Conservation (phyloP, 139 green algal genomes). For the Desmodesmus armatus region DNA sequence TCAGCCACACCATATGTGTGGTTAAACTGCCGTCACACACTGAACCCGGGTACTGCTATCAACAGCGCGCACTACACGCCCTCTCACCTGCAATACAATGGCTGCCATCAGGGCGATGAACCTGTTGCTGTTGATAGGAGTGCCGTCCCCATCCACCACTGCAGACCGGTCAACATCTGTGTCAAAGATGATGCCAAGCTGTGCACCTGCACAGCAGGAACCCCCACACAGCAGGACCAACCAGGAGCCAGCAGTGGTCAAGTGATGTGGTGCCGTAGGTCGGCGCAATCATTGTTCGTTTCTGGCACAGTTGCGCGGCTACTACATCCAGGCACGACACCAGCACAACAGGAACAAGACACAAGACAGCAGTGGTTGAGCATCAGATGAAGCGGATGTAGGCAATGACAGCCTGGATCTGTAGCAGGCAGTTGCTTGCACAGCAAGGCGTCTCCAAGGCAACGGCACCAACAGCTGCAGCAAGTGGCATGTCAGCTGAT, state of each 20-base stretch:
- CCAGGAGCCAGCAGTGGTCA: too few species aligned
- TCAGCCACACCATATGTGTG: too few species aligned
- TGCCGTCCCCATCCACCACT: conserved; percentile 82
- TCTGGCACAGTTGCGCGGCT: too few species aligned
- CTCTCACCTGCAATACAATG: conserved; percentile 24
- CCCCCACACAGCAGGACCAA: not conserved
- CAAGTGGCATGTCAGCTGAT: too few species aligned
- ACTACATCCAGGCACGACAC: too few species aligned
- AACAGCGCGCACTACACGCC: not conserved
- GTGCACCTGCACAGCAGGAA: conserved; percentile 64
- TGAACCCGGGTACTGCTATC: not conserved
- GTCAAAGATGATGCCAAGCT: conserved; percentile 97
- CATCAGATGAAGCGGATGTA: too few species aligned
- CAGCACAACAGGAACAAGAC: too few species aligned
- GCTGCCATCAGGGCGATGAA: conserved; percentile 43
- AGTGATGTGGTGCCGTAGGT: too few species aligned
- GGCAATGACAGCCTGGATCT: not conserved
- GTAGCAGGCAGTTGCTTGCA: not conserved
- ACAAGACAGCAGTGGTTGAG: not conserved
- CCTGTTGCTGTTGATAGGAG: conserved; percentile 94
- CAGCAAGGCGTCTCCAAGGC: not conserved
- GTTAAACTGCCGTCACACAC: not conserved
- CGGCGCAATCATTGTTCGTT: too few species aligned
- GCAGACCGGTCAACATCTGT: conserved; percentile 96
- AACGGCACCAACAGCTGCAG: not conserved